Percentiles rank a stretch among this genome's conserved stretches.
phyloP scores from a whole-genome alignment of 1,139 yeast genomes.

The Geotrichum phurueaensis region DNA sequence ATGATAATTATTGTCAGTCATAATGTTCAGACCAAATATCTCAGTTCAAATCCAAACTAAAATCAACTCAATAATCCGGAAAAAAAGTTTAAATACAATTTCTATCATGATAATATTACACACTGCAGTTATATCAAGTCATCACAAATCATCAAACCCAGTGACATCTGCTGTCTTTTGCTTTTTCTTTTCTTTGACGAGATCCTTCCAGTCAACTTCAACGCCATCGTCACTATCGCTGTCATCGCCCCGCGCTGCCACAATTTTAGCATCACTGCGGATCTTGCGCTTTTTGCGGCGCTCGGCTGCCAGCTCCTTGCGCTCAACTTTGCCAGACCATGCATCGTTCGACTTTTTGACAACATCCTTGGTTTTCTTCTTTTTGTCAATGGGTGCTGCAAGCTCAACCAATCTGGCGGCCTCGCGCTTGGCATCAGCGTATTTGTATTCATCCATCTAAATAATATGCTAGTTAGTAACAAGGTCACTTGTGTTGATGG shows the following conservation, averaged over 20 bases:
- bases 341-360: constrained; percentile 50
- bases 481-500: background rate
- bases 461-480: background rate
- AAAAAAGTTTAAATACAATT: background rate
- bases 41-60: background rate
- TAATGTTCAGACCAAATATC: background rate
- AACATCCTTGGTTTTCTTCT: constrained; percentile 18
- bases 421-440: constrained; percentile 62
- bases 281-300: constrained; percentile 58
- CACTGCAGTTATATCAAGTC: background rate
- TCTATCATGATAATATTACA: background rate
- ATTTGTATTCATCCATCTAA: constrained; percentile 62
- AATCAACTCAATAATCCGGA: background rate
- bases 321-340: constrained; percentile 69
- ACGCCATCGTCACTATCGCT: constrained; percentile 45
- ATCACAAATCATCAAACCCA: constrained; percentile 64
- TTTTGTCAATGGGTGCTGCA: constrained; percentile 27
- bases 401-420: constrained; percentile 53
- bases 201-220: constrained; percentile 81
- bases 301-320: constrained; percentile 57
- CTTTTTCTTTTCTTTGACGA: constrained; percentile 60
- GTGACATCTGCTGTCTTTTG: constrained; percentile 43
- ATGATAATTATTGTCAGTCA: background rate
- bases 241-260: constrained; percentile 31
- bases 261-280: constrained; percentile 52